phyloP scores from a whole-genome alignment of 75 land plant genomes.

The Chamaecyparis obtusa region DNA sequence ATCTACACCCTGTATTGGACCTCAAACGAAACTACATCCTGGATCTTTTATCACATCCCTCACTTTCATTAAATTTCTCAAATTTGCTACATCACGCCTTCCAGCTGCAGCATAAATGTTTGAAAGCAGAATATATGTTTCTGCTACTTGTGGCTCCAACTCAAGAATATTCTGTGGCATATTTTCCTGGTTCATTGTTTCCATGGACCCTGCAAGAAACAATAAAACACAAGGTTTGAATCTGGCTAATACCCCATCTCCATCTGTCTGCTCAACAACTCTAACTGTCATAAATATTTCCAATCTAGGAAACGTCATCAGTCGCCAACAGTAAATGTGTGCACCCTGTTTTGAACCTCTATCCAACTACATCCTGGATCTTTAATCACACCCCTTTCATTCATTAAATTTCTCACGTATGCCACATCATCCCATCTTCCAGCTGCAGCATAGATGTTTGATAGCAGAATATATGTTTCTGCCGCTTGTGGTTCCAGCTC shows the following conservation, averaged over 20 bases:
- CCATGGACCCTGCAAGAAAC: slow-evolving; percentile 23
- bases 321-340: slow-evolving; percentile 15
- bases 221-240: slow-evolving; percentile 11
- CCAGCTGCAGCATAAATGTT: slow-evolving; percentile 21
- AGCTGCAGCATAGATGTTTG: slow-evolving; percentile 27
- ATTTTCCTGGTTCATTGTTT: slow-evolving; percentile 13
- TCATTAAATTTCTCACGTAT: slow-evolving; percentile 10
- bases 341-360: slow-evolving; percentile 17
- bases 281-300: background rate
- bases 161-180: slow-evolving; percentile 17
- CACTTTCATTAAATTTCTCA: slow-evolving; percentile 14
- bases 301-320: background rate
- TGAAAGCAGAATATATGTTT: slow-evolving; percentile 17
- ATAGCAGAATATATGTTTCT: slow-evolving; percentile 17
- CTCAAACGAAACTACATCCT: slow-evolving; percentile 19
- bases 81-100: slow-evolving; percentile 8
- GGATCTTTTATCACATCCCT: slow-evolving; percentile 12
- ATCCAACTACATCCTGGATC: slow-evolving; percentile 21
- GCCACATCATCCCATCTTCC: slow-evolving; percentile 15
- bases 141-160: slow-evolving; percentile 21
- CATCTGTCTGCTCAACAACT: background rate
- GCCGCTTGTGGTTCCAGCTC: slow-evolving; percentile 20
- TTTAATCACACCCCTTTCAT: slow-evolving; percentile 8
- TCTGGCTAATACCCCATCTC: background rate
- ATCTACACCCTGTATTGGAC: slow-evolving; percentile 9